These are phyloP conservation scores for Xylariaceae sp. DNA, from an alignment of 2,329 filamentous ascomycete species.

Conservation along the genomic window DNA sequence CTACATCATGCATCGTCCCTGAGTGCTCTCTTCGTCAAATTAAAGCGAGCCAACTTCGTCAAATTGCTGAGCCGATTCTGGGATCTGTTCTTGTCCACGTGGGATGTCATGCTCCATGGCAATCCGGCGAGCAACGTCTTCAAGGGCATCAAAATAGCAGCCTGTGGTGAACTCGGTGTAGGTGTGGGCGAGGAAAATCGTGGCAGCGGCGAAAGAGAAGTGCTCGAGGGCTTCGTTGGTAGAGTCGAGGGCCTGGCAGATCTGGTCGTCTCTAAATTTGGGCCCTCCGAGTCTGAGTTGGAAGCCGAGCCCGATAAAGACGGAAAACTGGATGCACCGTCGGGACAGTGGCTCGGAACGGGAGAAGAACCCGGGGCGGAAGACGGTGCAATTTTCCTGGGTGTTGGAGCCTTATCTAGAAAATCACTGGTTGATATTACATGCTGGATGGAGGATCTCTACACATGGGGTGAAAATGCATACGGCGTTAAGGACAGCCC, in stretches of 20 bases:
- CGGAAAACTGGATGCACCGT: slow-evolving; percentile 24
- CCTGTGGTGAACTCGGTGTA: slow-evolving; percentile 84
- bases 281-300: slow-evolving; percentile 36
- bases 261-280: slow-evolving; percentile 82
- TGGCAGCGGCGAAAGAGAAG: slow-evolving; percentile 88
- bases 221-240: slow-evolving; percentile 80
- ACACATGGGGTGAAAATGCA: slow-evolving; percentile 74
- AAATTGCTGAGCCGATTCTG: slow-evolving; percentile 74
- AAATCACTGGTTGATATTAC: slow-evolving; percentile 68
- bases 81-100: slow-evolving; percentile 64
- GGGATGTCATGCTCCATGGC: slow-evolving; percentile 87
- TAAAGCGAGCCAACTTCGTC: slow-evolving; percentile 65
- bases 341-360: slow-evolving; percentile 66
- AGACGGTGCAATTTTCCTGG: slow-evolving; percentile 84
- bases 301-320: slow-evolving; percentile 35
- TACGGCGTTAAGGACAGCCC: slow-evolving; percentile 84
- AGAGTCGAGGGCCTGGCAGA: slow-evolving; percentile 83
- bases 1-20: slow-evolving; percentile 81
- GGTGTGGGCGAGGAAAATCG: slow-evolving; percentile 95
- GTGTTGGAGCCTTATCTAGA: slow-evolving; percentile 67
- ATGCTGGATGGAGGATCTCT: slow-evolving; percentile 85
- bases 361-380: slow-evolving; percentile 63
- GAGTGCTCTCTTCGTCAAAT: slow-evolving; percentile 62
- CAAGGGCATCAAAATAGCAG: slow-evolving; percentile 80
- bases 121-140: slow-evolving; percentile 79